Percentiles rank a stretch among this genome's conserved stretches.
phyloP scores from a whole-genome alignment of 2,329 filamentous ascomycete genomes.

The Claviceps fusiformis region DNA sequence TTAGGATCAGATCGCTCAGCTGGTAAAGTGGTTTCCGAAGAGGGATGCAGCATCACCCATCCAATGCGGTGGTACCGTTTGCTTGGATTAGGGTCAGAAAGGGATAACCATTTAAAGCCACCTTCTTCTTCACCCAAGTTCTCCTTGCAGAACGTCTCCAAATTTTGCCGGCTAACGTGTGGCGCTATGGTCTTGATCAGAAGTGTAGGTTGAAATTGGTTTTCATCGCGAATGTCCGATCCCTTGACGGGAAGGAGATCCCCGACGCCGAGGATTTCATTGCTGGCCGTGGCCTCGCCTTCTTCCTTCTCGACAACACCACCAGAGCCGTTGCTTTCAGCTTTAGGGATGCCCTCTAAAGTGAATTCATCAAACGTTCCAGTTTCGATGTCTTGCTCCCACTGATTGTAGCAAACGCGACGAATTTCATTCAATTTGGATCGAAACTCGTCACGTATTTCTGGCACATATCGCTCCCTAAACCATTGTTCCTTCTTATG shows the following conservation, averaged over 20 bases:
- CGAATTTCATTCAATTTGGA: constrained; percentile 68
- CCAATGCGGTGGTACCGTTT: constrained; percentile 97
- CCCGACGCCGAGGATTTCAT: constrained; percentile 84
- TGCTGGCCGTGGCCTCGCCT: constrained; percentile 80
- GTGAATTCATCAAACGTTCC: constrained; percentile 91
- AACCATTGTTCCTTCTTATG: constrained; percentile 98
- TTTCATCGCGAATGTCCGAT: constrained; percentile 80
- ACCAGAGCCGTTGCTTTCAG: constrained; percentile 74
- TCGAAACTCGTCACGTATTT: constrained; percentile 63
- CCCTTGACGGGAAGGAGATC: constrained; percentile 75
- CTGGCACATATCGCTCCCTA: constrained; percentile 80
- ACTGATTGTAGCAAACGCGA: constrained; percentile 65
- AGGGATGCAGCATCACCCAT: constrained; percentile 91
- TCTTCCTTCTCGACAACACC: constrained; percentile 88
- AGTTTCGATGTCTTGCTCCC: constrained; percentile 74
- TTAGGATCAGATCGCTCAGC: constrained; percentile 61
- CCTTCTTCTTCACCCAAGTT: constrained; percentile 82
- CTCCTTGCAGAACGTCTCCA: constrained; percentile 90
- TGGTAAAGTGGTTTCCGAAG: constrained; percentile 49
- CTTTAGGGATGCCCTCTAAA: constrained; percentile 85
- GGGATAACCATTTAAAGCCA: constrained; percentile 88
- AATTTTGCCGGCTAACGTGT: constrained; percentile 83
- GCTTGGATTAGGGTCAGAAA: constrained; percentile 91
- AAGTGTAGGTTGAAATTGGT: constrained; percentile 75
- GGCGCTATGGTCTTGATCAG: constrained; percentile 97